Evolutionary conservation across 176 grass and related monocot species (phyloP).

Genomic region (Thinopyrum elongatum): DNA sequence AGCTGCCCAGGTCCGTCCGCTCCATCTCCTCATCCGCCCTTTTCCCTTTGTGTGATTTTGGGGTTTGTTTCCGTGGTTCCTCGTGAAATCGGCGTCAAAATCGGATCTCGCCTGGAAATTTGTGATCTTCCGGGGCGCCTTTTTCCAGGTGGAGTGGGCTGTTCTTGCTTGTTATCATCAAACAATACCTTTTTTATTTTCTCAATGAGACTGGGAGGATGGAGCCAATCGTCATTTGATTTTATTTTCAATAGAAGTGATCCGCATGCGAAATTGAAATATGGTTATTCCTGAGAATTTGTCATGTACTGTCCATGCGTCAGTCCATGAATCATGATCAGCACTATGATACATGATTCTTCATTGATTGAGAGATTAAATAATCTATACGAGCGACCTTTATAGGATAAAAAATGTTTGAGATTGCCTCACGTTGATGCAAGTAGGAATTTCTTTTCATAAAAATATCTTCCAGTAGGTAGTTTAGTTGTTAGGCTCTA

Average conservation of each 20-base stretch:
- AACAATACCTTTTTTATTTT: not conserved
- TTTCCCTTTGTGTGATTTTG: not conserved
- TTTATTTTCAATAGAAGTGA: not conserved
- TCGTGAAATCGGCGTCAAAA: not conserved
- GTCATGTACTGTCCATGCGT: not conserved
- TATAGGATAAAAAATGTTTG: not conserved
- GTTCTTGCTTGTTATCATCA: slow-evolving; percentile 12
- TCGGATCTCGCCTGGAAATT: slow-evolving; percentile 18
- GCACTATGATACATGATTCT: not conserved
- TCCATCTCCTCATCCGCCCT: not conserved
- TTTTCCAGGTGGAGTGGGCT: not conserved
- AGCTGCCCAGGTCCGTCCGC: slow-evolving; percentile 44
- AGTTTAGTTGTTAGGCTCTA: slow-evolving; percentile 37
- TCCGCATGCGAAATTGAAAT: not conserved
- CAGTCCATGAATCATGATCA: not conserved
- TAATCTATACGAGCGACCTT: not conserved
- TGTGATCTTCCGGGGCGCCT: not conserved
- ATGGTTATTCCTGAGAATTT: not conserved
- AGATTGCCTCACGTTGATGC: not conserved
- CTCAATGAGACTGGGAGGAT: not conserved
- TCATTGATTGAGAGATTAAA: not conserved
- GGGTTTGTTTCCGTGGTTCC: not conserved
- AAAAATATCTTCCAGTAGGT: not conserved
- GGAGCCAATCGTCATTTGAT: not conserved
- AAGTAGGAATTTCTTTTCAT: slow-evolving; percentile 2